Evolutionary conservation across 2,329 filamentous ascomycete species (phyloP).

Genomic region (Trichoderma sp.): DNA sequence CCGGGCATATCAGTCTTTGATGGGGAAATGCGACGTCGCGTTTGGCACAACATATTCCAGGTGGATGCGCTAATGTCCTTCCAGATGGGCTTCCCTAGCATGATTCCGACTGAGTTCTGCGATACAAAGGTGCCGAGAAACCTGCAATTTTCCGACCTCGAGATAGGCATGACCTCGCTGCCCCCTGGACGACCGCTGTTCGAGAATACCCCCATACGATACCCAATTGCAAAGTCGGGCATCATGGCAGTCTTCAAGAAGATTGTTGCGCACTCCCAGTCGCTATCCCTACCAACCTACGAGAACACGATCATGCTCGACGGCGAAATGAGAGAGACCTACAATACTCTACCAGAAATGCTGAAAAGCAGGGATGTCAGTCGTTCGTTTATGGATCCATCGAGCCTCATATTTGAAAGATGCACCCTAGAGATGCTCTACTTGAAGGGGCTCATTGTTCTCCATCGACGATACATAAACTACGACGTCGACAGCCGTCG

Average conservation of each 20-base stretch:
- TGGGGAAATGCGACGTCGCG: conserved; percentile 16
- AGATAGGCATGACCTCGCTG: neutral
- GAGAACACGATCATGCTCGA: conserved; percentile 11
- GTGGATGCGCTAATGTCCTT: conserved; percentile 18
- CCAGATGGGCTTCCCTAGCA: conserved; percentile 17
- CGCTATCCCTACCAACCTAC: neutral
- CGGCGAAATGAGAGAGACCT: conserved; percentile 7
- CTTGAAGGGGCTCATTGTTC: conserved; percentile 10
- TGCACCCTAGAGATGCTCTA: conserved; percentile 11
- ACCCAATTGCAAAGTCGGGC: conserved; percentile 13
- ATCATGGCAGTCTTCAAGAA: conserved; percentile 16
- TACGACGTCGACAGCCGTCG: conserved; percentile 2
- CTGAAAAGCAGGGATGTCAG: conserved; percentile 1
- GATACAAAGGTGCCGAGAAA: conserved; percentile 21
- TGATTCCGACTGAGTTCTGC: conserved; percentile 19
- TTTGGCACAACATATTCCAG: conserved; percentile 17
- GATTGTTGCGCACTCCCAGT: conserved; percentile 15
- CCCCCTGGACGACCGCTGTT: conserved; percentile 6
- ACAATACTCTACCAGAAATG: neutral
- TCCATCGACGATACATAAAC: conserved; percentile 8
- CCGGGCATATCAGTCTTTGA: conserved; percentile 18
- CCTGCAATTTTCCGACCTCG: conserved; percentile 9
- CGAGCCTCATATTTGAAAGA: conserved; percentile 8
- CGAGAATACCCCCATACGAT: conserved; percentile 7
- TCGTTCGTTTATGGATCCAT: conserved; percentile 10